Base-by-base conservation (phyloP, 176 grass and related monocot species). In the Chloris gayana region DNA sequence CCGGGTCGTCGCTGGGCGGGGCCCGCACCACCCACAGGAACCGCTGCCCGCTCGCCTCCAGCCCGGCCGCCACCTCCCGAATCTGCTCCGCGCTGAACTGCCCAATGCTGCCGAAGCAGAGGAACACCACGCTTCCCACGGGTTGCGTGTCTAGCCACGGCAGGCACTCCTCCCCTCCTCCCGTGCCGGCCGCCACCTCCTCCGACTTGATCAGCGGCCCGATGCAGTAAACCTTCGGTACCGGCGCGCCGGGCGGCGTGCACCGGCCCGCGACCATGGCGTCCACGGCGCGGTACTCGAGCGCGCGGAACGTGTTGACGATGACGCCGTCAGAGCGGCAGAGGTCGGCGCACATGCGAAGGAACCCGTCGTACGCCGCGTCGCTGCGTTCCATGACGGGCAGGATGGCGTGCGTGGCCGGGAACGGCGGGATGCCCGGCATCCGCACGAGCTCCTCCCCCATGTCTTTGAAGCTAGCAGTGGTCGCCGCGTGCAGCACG, bases 31-130 rank as follows among this genome's bases (percentile, higher is more conserved):
- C n/a, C n/a, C n/a, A n/a, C n/a, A n/a, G n/a, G n/a, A n/a, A n/a
- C n/a, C n/a, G n/a, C n/a, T n/a, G n/a, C n/a, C n/a, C n/a, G n/a
- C 63, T 64, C 24, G 69, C 63, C 57, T 94, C 91, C 64, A 94
- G 79, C 17, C 91, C 91, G 2, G 17, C 21, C 6, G 91, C 91
- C 49, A 91, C 62, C 75, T 88, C 83, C 25, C n/a, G n/a, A 9
- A 73, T 86, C 79, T 91, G 91, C 75, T 74, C 66, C 18, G 49
- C 78, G 29, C 77, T 85, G 67, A 94, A 84, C 57, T 65, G 71
- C 2, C 85, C 85, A 3, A 83, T 69, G 84, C 88, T 91, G 53
- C 92, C 92, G 80, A 94, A 94, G 56, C 85, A 91, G 57, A 94
- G 72, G 81, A 91, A 86, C 64, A 91, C 82, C 9, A 94, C 88